Base-by-base conservation (phyloP, 345 rosid species). In the Syzygium jambos region DNA sequence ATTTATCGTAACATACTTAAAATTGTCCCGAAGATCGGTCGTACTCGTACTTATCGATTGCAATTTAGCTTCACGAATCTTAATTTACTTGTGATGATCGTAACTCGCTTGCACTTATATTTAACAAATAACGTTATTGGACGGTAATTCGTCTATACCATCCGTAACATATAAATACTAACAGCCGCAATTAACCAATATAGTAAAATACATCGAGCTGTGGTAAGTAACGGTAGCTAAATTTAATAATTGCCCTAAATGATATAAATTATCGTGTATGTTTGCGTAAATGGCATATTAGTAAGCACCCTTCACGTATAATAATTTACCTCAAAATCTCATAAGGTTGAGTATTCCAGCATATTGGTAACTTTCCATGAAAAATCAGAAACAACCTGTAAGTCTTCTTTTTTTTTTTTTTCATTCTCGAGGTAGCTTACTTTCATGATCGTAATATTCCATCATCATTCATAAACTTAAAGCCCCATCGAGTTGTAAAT, bases 291-390 rank as follows among this genome's bases (percentile, higher is more conserved):
- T 61, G 30, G n/a, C 17, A 2, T 27, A 8, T 61, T 61, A 61
- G 17, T 27, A 61, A 25, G 8, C 34, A 61, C 34, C 7, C 4
- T 0, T 61, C 25, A n/a, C 34, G 0, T n/a, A 61, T 61, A n/a
- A 61, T 61, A 2, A 61, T n/a, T n/a, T n/a, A 29, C 68, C 7
- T 61, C 34, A 61, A n/a, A 61, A 3, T 61, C 73, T 61, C 73
- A 1, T 61, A n/a, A n/a, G 73, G 73, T 61, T 27, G 68, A n/a
- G n/a, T 27, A 0, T 61, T 27, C 34, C 1, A 12, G 17, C 68
- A 0, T 41, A 4, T 61, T 27, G 0, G 9, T 61, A 1, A 59
- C 27, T 59, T 59, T 25, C 30, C 7, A 25, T 11, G 29, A 25
- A 59, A 11, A 59, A 59, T 59, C 3, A 3, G 27, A 57, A 59